Percentiles rank a stretch among this genome's conserved stretches.
phyloP scores from a whole-genome alignment of 108 stramenopile genomes.

The Pseudonitzschia pungens region DNA sequence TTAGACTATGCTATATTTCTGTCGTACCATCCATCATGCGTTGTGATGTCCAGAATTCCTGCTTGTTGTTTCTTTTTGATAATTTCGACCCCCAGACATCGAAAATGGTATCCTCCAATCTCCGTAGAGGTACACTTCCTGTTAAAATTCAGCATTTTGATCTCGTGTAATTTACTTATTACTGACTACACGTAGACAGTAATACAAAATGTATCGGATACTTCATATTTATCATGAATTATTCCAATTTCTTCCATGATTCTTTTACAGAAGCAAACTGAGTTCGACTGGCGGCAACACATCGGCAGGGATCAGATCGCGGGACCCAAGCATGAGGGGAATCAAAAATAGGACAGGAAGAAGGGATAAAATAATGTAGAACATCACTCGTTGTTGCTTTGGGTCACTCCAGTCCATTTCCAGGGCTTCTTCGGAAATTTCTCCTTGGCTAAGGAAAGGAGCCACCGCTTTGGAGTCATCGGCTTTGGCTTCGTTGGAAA shows the following conservation, averaged over 20 bases:
- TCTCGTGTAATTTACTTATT: no score
- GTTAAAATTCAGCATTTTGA: no score
- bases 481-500: conserved; percentile 7
- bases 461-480: conserved; percentile 7
- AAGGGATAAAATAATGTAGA: conserved; percentile 83
- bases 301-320: conserved; percentile 81
- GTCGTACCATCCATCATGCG: no score
- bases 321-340: conserved; percentile 85
- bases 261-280: background rate
- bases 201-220: no score
- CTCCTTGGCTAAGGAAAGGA: conserved; percentile 82
- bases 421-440: conserved; percentile 63
- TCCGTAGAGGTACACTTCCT: no score
- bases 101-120: no score
- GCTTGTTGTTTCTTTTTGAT: no score
- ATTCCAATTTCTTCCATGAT: background rate
- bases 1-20: no score
- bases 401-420: conserved; percentile 76
- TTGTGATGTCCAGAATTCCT: no score
- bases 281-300: conserved; percentile 78
- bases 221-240: no score
- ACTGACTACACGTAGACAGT: no score
- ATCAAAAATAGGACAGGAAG: conserved; percentile 84
- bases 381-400: conserved; percentile 81
- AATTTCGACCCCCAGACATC: no score